Evolutionary conservation across 2,329 filamentous ascomycete genomes (phyloP), one percentile per base, ranked within the genome.

Genomic region (Verticillium zaregamsianum): DNA sequence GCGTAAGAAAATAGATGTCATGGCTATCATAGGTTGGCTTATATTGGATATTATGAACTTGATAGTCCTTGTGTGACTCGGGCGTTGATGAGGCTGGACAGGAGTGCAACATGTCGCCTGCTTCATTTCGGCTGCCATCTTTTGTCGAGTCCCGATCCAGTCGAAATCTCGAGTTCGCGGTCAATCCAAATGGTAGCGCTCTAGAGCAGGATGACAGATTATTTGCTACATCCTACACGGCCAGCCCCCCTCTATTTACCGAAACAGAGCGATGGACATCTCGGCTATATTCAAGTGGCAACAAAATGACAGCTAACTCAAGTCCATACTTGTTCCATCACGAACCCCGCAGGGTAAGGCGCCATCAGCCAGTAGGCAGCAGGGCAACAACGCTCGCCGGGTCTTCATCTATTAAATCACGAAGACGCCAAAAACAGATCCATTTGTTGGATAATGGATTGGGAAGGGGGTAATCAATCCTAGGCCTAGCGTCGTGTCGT

Each of bases 391-490:
- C 45, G 45, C 45, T 52, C 11, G 45, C 45, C 45, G 25, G 8
- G 62, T 59, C 58, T 60, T 65, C 63, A 60, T 65, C 63, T 60
- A 64, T 65, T 62, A 65, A 52, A 52, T 52, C 45, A 52, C 45
- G 20, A 59, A 40, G 62, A 64, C 62, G 58, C 63, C 59, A 54
- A 45, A 63, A 64, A 64, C 8, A 37, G 59, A 65, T 65, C 63
- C 63, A 64, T 64, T 59, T 45, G 49, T 55, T 63, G 62, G 59
- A 57, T 59, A 52, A 60, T 59, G 57, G 57, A 58, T 57, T 60
- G n/a, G n/a, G 20, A 23, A 25, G 20, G 54, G 54, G 54, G 25
- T 32, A 55, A 55, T 55, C 54, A 64, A 64, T 61, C 63, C 62
- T 59, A 62, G 64, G 60, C 61, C 62, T 55, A 54, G 58, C 58